Conservation (phyloP, 257 asterid genomes). For the Primulina eburnea region DNA sequence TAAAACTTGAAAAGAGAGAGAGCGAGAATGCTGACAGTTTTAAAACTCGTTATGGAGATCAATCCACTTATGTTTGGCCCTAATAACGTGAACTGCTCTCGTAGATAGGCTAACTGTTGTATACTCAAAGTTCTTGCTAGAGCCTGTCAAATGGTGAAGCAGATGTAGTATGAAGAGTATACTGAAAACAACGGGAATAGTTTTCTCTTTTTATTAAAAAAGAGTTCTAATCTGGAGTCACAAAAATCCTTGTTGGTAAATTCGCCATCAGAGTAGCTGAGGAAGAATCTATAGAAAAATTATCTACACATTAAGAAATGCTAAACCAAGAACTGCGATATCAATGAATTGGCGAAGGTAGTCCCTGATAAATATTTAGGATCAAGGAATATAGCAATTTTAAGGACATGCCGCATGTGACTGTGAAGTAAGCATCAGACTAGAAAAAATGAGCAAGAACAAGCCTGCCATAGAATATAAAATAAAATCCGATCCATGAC, state of each 20-base stretch:
- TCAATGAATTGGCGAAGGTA: not conserved
- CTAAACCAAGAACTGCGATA: not conserved
- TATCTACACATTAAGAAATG: not conserved
- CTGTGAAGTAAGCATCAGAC: not conserved
- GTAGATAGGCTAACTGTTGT: conserved; percentile 76
- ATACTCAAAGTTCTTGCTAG: conserved; percentile 80
- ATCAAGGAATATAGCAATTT: not conserved
- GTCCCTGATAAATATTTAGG: not conserved
- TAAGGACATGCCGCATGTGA: not conserved
- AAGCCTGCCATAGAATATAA: no score
- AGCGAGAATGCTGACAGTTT: conserved; percentile 43
- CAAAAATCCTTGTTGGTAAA: not conserved
- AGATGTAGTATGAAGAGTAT: not conserved
- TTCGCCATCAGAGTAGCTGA: not conserved
- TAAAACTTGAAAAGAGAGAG: not conserved
- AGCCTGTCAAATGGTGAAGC: conserved; percentile 47
- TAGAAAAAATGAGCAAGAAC: not conserved
- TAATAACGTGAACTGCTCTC: conserved; percentile 77
- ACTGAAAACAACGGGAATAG: not conserved
- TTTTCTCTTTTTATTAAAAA: not conserved
- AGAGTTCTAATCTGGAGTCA: not conserved
- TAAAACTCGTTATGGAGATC: conserved; percentile 68
- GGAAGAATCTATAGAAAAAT: not conserved
- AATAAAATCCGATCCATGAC: not conserved
- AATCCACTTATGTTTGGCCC: conserved; percentile 87